A percentile compares a stretch with the other conserved stretches of the same genome.
phyloP scores from a whole-genome alignment of 192 early-diverging fungal genomes.

The Mortierella hygrophila region DNA sequence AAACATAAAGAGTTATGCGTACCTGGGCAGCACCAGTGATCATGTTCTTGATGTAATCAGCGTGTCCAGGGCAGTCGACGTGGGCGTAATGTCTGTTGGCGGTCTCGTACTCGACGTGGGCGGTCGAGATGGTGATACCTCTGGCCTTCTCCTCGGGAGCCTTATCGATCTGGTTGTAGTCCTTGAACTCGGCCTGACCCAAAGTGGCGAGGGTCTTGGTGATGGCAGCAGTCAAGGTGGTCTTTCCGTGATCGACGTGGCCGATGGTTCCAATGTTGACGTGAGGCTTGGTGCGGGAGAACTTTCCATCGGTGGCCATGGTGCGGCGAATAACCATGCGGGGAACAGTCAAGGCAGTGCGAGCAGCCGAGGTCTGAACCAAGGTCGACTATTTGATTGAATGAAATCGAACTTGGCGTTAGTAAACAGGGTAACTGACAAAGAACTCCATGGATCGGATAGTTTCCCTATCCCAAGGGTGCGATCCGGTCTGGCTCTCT shows the following conservation, averaged over 20 bases:
- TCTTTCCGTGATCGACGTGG: slow-evolving; percentile 99
- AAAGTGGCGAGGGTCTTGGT: slow-evolving; percentile 90
- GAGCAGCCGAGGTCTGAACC: slow-evolving; percentile 26
- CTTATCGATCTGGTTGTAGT: slow-evolving; percentile 98
- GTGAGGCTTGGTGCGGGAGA: slow-evolving; percentile 92
- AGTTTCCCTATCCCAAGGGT: background rate
- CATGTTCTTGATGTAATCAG: slow-evolving; percentile 99
- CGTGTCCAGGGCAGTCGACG: slow-evolving; percentile 98
- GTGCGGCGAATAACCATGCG: slow-evolving; percentile 53
- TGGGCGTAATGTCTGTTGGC: slow-evolving; percentile 92
- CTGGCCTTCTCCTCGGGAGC: slow-evolving; percentile 98
- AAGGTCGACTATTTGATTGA: slow-evolving; percentile 27
- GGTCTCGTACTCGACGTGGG: slow-evolving; percentile 98
- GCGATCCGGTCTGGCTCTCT: background rate
- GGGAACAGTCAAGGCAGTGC: slow-evolving; percentile 43
- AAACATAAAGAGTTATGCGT: slow-evolving; percentile 2
- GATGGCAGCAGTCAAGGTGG: slow-evolving; percentile 98
- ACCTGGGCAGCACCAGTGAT: slow-evolving; percentile 98
- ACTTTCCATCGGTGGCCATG: slow-evolving; percentile 66
- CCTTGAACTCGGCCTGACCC: slow-evolving; percentile 91
- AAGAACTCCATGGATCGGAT: background rate
- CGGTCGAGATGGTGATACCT: slow-evolving; percentile 98
- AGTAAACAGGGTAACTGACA: no score
- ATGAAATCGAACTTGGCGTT: background rate
- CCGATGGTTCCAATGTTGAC: slow-evolving; percentile 99